Evolutionary conservation across 805 yeast genomes (phyloP).

Genomic region (Cyberlindnera petersonii): DNA sequence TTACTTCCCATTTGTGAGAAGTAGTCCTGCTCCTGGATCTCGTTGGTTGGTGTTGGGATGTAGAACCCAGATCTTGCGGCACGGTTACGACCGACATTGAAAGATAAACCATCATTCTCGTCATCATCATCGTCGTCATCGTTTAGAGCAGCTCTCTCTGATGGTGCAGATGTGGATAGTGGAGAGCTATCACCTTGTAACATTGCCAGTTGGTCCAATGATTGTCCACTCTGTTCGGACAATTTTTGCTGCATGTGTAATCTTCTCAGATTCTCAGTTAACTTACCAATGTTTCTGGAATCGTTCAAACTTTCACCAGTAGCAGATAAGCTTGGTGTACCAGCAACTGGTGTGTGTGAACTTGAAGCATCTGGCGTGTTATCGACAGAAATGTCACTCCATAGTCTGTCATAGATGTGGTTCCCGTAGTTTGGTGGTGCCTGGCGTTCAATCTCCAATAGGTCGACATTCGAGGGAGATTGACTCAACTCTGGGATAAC

Average conservation of each 20-base stretch:
- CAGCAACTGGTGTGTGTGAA: constrained; percentile 29
- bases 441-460: constrained; percentile 41
- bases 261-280: constrained; percentile 50
- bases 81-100: constrained; percentile 9
- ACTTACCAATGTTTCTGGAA: constrained; percentile 30
- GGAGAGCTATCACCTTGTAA: background rate
- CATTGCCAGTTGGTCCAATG: constrained; percentile 23
- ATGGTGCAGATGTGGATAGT: background rate
- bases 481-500: constrained; percentile 10
- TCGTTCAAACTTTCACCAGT: constrained; percentile 23
- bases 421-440: constrained; percentile 87
- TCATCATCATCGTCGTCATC: constrained; percentile 26
- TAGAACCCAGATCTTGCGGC: constrained; percentile 13
- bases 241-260: constrained; percentile 49
- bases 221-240: constrained; percentile 32
- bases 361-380: constrained; percentile 31
- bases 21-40: constrained; percentile 31
- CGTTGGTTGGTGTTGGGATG: constrained; percentile 26
- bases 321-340: constrained; percentile 21
- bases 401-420: constrained; percentile 76
- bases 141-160: constrained; percentile 8
- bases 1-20: constrained; percentile 27
- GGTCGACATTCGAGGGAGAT: constrained; percentile 16
- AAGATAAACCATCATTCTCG: constrained; percentile 20
- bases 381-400: constrained; percentile 52